Base-by-base conservation (phyloP, 768 basidiomycete species). In the Amylocystis lapponica region DNA sequence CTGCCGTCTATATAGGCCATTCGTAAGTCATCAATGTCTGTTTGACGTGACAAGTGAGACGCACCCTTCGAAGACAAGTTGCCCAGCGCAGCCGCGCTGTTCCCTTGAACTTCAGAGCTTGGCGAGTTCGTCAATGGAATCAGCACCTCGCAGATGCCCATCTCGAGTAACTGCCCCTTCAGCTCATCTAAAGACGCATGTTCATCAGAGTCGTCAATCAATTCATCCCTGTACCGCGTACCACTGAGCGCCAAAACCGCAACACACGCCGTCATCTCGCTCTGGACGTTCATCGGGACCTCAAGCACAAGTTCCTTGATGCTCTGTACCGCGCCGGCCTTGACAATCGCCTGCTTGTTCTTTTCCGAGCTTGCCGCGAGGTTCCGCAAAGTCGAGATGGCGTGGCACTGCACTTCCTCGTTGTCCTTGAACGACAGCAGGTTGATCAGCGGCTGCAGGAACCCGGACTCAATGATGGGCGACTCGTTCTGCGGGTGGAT, bases 241-340 rank as follows among this genome's bases (percentile, higher is more conserved):
- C 94, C 94, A 55, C 91, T 95, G 54, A 99, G 63, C 5, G 95
- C 96, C 49, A 99, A 67, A 12, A 98, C 96, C 14, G 96, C 96
- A 33, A 97, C 86, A 55, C 95, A 98, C 5, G 96, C 96, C 32
- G 96, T 99, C 96, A 99, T 99, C 68, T 98, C 96, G 58, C 92
- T 95, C 67, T 99, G 96, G 10, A 99, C 96, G 49, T 86, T 87
- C 70, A 96, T 81, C 3, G 96, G 93, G 1, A 97, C 95, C 56
- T 86, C 86, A 11, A 99, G 70, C 2, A 99, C 93, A 14, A 99
- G 72, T 57, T 97, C 92, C 67, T 96, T 96, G 68, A 99, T 99
- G 33, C 89, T 83, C 58, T 92, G 89, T 3, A 97, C 85, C 14
- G 96, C 96, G 4, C 96, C 96, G 5, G 96, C 95, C 62, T 96